A percentile compares a stretch with the other conserved stretches of the same genome.
These are phyloP conservation scores for Verruconis gallopava DNA, from an alignment of 2,329 filamentous ascomycete genomes.

Conservation along the genomic window DNA sequence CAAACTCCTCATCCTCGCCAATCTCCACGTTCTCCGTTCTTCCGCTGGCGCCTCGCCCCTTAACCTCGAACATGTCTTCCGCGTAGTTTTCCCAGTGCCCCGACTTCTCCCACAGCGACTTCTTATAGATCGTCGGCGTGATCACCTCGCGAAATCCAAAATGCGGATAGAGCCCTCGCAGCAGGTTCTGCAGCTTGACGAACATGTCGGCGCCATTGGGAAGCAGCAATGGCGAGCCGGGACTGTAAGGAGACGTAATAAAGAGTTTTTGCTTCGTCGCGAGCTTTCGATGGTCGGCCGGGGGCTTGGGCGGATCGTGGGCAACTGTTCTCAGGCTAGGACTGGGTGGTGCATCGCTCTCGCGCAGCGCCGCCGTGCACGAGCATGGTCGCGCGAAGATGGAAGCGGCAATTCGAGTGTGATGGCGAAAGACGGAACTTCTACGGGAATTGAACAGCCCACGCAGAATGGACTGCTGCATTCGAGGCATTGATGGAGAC, in stretches of 20 bases:
- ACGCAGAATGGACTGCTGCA: slow-evolving; percentile 1
- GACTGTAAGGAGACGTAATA: slow-evolving; percentile 65
- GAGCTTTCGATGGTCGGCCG: slow-evolving; percentile 37
- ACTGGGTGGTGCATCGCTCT: background rate
- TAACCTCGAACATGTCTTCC: slow-evolving; percentile 83
- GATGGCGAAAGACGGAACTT: slow-evolving; percentile 2
- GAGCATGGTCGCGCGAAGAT: slow-evolving; percentile 9
- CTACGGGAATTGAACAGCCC: slow-evolving; percentile 2
- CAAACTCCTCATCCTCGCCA: slow-evolving; percentile 58
- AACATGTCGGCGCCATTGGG: slow-evolving; percentile 73
- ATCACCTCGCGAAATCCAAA: slow-evolving; percentile 85
- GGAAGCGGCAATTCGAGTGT: slow-evolving; percentile 6
- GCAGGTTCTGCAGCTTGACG: slow-evolving; percentile 68
- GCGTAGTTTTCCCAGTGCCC: slow-evolving; percentile 84
- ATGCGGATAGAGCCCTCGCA: slow-evolving; percentile 69
- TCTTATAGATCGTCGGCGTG: slow-evolving; percentile 84
- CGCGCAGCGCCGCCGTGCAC: slow-evolving; percentile 8
- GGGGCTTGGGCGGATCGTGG: slow-evolving; percentile 23
- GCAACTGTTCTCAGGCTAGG: slow-evolving; percentile 13
- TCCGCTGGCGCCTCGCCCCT: slow-evolving; percentile 36
- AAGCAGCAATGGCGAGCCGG: slow-evolving; percentile 73
- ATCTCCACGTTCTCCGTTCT: slow-evolving; percentile 30
- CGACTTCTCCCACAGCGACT: slow-evolving; percentile 71
- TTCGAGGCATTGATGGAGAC: slow-evolving; percentile 5
- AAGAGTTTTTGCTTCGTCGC: slow-evolving; percentile 57